These are phyloP conservation scores for Paspalum vaginatum DNA, from an alignment of 176 grass and related monocot species.

Conservation along the genomic window DNA sequence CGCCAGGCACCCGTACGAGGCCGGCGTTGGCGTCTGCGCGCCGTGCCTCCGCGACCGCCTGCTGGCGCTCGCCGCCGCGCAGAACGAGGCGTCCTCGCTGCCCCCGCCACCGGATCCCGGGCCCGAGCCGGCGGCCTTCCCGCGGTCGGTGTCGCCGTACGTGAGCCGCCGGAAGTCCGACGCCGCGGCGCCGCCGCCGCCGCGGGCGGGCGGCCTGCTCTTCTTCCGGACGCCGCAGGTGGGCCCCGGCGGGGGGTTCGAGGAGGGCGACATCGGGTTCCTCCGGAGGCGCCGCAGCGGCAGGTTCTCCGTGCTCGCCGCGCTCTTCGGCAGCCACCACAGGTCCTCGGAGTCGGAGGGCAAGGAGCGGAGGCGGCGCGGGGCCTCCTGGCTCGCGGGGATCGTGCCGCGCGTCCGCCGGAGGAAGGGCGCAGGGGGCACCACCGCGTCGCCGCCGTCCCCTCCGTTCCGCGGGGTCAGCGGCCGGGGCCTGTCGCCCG, in stretches of 20 bases:
- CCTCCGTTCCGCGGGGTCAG: no score
- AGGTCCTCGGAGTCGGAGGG: not conserved
- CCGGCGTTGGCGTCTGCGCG: slow-evolving; percentile 73
- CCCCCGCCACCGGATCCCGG: not conserved
- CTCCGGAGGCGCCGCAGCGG: slow-evolving; percentile 28
- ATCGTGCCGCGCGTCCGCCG: no score
- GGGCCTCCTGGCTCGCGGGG: no score
- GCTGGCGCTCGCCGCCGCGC: slow-evolving; percentile 63
- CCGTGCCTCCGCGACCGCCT: slow-evolving; percentile 91
- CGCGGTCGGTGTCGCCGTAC: slow-evolving; percentile 62
- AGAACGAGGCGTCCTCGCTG: slow-evolving; percentile 64
- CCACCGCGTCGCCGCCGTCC: no score
- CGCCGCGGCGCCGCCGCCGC: slow-evolving; percentile 21
- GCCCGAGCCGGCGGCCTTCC: slow-evolving; percentile 21
- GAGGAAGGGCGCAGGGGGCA: no score
- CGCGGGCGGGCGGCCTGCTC: slow-evolving; percentile 43
- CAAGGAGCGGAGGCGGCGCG: no score
- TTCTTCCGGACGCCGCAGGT: slow-evolving; percentile 85
- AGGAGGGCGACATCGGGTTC: slow-evolving; percentile 52
- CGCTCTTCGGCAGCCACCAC: slow-evolving; percentile 4
- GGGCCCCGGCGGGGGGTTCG: slow-evolving; percentile 34
- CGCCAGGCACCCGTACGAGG: slow-evolving; percentile 71
- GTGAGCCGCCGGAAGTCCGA: slow-evolving; percentile 50
- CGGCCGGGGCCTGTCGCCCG: no score
- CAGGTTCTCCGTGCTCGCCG: slow-evolving; percentile 54